Conservation (phyloP, 768 basidiomycete species). For the Pulveroboletus ravenelii region DNA sequence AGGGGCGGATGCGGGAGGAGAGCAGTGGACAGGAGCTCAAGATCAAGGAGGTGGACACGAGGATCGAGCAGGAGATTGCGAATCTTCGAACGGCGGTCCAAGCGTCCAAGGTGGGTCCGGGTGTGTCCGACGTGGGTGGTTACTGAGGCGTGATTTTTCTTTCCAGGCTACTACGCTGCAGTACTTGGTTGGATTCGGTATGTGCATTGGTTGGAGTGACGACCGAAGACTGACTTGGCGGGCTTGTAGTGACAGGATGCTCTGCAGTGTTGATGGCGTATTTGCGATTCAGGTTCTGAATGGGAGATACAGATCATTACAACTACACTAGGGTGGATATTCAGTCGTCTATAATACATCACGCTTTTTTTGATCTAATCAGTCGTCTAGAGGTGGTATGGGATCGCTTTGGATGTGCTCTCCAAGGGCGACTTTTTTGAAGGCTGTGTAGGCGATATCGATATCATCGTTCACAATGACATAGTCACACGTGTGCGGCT, state of each 20-base stretch:
- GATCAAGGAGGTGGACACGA: conserved; percentile 95
- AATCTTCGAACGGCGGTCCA: conserved; percentile 78
- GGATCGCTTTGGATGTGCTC: conserved; percentile 54
- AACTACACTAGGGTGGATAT: background rate
- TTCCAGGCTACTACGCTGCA: conserved; percentile 76
- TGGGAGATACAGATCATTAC: background rate
- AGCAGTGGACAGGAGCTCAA: conserved; percentile 87
- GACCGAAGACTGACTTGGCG: conserved; percentile 6
- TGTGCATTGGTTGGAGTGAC: conserved; percentile 23
- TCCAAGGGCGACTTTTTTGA: conserved; percentile 74
- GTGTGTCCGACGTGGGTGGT: background rate
- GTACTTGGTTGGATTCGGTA: conserved; percentile 84
- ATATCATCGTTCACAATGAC: conserved; percentile 90
- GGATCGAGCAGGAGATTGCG: conserved; percentile 95
- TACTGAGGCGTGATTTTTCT: background rate
- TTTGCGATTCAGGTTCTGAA: conserved; percentile 49
- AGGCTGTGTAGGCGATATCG: conserved; percentile 73
- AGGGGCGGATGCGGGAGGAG: conserved; percentile 93
- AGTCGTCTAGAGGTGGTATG: conserved; percentile 64
- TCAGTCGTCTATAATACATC: conserved; percentile 1
- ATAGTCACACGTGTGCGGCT: conserved; percentile 68
- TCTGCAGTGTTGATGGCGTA: conserved; percentile 87
- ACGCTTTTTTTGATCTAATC: conserved; percentile 4
- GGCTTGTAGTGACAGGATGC: conserved; percentile 69
- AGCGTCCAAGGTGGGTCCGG: conserved; percentile 62